Evolutionary conservation across 805 yeast genomes (phyloP).

Genomic region (Ogataea corticis): DNA sequence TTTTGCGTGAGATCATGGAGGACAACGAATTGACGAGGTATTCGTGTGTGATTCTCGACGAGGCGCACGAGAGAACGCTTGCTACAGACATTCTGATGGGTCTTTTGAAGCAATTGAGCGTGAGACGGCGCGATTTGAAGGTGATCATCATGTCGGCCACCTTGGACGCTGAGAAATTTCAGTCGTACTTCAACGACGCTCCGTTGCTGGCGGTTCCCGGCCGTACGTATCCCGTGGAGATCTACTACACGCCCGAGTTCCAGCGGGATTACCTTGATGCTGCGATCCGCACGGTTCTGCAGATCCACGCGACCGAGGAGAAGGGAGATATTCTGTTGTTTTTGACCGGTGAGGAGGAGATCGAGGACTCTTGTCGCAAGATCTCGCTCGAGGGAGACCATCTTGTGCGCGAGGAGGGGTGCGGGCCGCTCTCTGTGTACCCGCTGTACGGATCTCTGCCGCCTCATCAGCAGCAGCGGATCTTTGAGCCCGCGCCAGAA

Average conservation of each 20-base stretch:
- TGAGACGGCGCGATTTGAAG: constrained; percentile 83
- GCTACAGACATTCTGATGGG: constrained; percentile 98
- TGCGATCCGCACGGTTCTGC: constrained; percentile 92
- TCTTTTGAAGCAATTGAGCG: constrained; percentile 75
- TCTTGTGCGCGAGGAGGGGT: constrained; percentile 79
- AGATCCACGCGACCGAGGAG: constrained; percentile 95
- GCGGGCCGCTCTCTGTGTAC: constrained; percentile 87
- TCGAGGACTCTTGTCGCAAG: constrained; percentile 94
- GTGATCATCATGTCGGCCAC: constrained; percentile 97
- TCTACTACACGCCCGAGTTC: constrained; percentile 94
- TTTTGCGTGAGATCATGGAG: constrained; percentile 94
- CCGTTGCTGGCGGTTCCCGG: constrained; percentile 97
- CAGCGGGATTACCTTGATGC: constrained; percentile 94
- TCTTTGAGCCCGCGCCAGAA: constrained; percentile 86
- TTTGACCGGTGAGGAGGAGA: constrained; percentile 96
- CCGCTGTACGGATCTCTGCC: constrained; percentile 97
- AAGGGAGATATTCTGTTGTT: constrained; percentile 88
- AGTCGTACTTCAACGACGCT: constrained; percentile 83
- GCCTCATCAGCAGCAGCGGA: constrained; percentile 91
- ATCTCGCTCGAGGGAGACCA: constrained; percentile 87
- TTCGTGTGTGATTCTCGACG: constrained; percentile 91
- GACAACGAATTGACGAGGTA: constrained; percentile 81
- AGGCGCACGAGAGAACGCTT: constrained; percentile 96
- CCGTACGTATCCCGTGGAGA: constrained; percentile 96
- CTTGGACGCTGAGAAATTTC: constrained; percentile 94